These are phyloP conservation scores for Kwoniella newhampshirensis DNA, from an alignment of 768 basidiomycete species.

Conservation along the genomic window DNA sequence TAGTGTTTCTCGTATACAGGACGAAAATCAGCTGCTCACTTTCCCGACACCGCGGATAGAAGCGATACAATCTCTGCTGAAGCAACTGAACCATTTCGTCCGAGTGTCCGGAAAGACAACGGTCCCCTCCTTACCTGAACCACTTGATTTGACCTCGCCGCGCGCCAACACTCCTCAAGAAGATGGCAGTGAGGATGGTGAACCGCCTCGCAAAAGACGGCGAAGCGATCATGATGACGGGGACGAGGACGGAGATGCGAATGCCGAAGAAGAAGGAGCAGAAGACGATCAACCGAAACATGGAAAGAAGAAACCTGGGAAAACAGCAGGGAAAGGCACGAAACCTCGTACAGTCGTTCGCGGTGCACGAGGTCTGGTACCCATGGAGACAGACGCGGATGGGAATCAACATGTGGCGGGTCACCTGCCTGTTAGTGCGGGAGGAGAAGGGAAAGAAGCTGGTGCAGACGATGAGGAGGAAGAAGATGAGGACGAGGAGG, in stretches of 20 bases:
- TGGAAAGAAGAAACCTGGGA: constrained; percentile 37
- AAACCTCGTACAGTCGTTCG: constrained; percentile 41
- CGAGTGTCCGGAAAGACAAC: constrained; percentile 42
- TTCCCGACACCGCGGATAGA: constrained; percentile 38
- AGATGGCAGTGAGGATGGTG: constrained; percentile 4
- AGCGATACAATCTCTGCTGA: constrained; percentile 23
- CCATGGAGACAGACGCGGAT: constrained; percentile 49
- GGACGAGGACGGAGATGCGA: constrained; percentile 10
- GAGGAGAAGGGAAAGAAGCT: constrained; percentile 19
- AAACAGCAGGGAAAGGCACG: constrained; percentile 32
- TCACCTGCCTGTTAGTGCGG: constrained; percentile 22
- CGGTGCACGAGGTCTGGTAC: constrained; percentile 35
- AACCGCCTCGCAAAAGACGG: constrained; percentile 12
- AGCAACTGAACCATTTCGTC: constrained; percentile 34
- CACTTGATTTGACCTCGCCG: constrained; percentile 28
- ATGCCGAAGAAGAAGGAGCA: constrained; percentile 20
- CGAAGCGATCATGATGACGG: constrained; percentile 7
- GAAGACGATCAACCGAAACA: constrained; percentile 19
- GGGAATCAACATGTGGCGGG: constrained; percentile 76
- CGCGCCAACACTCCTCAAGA: constrained; percentile 1
- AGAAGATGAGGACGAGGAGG: constrained; percentile 58
- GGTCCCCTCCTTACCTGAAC: constrained; percentile 26
- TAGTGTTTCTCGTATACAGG: constrained; percentile 60
- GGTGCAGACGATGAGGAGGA: not conserved
- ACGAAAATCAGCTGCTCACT: constrained; percentile 65